Evolutionary conservation across 345 rosid species (phyloP).

Genomic region (Cardamine occulta): DNA sequence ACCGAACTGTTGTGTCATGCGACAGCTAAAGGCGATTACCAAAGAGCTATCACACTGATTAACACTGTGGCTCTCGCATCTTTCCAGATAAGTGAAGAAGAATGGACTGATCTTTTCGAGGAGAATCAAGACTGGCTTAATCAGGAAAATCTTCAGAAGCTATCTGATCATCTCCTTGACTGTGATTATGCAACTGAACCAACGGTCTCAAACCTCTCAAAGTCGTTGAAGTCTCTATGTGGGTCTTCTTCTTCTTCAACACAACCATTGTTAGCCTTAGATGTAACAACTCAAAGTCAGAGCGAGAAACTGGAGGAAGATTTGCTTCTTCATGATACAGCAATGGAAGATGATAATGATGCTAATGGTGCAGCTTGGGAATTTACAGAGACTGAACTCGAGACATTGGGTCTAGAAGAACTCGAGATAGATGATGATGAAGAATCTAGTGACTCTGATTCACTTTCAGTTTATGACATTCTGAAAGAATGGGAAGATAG

Average conservation of each 20-base stretch:
- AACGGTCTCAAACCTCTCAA: slow-evolving; percentile 64
- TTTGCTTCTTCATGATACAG: slow-evolving; percentile 29
- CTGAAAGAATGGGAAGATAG: slow-evolving; percentile 67
- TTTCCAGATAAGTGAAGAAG: slow-evolving; percentile 74
- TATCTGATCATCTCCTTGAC: slow-evolving; percentile 53
- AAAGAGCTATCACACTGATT: slow-evolving; percentile 62
- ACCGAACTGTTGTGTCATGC: slow-evolving; percentile 76
- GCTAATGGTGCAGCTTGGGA: slow-evolving; percentile 31
- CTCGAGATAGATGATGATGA: slow-evolving; percentile 39
- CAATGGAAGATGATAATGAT: slow-evolving; percentile 16
- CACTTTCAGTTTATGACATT: slow-evolving; percentile 73
- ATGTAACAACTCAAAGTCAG: slow-evolving; percentile 20
- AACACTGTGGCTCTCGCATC: slow-evolving; percentile 72
- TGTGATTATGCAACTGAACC: slow-evolving; percentile 59
- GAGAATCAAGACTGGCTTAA: slow-evolving; percentile 50
- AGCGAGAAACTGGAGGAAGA: slow-evolving; percentile 17
- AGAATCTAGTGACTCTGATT: slow-evolving; percentile 41
- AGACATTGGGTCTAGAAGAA: slow-evolving; percentile 44
- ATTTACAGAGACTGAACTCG: slow-evolving; percentile 46
- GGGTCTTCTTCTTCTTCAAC: slow-evolving; percentile 39
- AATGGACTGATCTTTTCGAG: slow-evolving; percentile 66
- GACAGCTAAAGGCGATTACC: slow-evolving; percentile 55
- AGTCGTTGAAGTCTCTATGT: slow-evolving; percentile 55
- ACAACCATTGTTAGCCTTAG: slow-evolving; percentile 29
- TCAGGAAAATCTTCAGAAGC: slow-evolving; percentile 50